phyloP scores from a whole-genome alignment of 306 rosid genomes.

The Cyclanthera cordifolia region DNA sequence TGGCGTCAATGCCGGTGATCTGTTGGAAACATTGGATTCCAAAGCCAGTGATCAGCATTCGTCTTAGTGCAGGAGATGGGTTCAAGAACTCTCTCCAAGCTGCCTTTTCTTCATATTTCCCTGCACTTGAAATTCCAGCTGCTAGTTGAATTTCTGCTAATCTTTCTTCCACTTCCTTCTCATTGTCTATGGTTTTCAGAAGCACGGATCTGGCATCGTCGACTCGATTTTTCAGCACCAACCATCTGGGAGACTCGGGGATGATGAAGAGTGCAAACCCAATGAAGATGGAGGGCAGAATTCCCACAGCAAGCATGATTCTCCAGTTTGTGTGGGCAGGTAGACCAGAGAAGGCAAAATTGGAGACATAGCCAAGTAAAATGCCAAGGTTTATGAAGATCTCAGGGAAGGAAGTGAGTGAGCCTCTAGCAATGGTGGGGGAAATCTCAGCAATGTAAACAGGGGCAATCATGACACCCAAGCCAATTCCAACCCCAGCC shows the following conservation, averaged over 20 bases:
- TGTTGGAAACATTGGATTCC: slow-evolving; percentile 96
- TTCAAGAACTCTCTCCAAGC: slow-evolving; percentile 57
- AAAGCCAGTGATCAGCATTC: slow-evolving; percentile 75
- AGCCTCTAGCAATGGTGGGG: slow-evolving; percentile 62
- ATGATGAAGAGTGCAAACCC: slow-evolving; percentile 75
- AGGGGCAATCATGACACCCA: slow-evolving; percentile 86
- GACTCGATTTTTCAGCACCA: slow-evolving; percentile 60
- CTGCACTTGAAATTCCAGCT: slow-evolving; percentile 44
- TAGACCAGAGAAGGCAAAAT: slow-evolving; percentile 68
- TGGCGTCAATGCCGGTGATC: slow-evolving; percentile 86
- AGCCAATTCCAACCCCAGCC: slow-evolving; percentile 86
- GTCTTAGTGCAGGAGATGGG: slow-evolving; percentile 63
- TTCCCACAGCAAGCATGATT: slow-evolving; percentile 85
- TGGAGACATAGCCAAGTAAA: slow-evolving; percentile 78
- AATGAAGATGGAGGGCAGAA: slow-evolving; percentile 68
- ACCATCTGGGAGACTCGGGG: slow-evolving; percentile 93
- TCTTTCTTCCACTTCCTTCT: slow-evolving; percentile 77
- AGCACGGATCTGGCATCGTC: slow-evolving; percentile 78
- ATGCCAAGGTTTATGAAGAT: slow-evolving; percentile 78
- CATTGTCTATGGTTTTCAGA: slow-evolving; percentile 57
- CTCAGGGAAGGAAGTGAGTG: slow-evolving; percentile 81
- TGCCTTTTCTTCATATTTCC: slow-evolving; percentile 40
- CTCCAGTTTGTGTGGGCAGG: slow-evolving; percentile 75
- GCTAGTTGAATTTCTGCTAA: slow-evolving; percentile 73
- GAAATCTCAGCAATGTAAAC: slow-evolving; percentile 88